These are phyloP conservation scores for Stentor coeruleus DNA, from an alignment of 73 alveolate species.

Conservation along the genomic window DNA sequence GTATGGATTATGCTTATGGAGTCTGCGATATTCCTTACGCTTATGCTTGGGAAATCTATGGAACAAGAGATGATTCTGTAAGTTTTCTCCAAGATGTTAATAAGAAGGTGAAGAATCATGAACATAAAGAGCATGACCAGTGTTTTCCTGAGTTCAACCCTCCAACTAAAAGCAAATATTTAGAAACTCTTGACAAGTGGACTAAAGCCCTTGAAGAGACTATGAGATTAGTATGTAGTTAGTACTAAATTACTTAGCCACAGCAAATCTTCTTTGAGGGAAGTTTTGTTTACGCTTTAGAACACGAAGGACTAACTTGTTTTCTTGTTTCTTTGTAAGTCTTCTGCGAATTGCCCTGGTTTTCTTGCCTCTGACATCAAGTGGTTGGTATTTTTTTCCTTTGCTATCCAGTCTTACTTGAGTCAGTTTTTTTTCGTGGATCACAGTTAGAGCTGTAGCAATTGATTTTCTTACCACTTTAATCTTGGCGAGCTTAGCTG, in stretches of 20 bases:
- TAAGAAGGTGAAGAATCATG: conserved; percentile 1
- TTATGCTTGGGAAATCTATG: conserved; percentile 60
- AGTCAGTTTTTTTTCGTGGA: conserved; percentile 80
- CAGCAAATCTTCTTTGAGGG: conserved; percentile 85
- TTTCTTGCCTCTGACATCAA: conserved; percentile 76
- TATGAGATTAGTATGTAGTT: conserved; percentile 49
- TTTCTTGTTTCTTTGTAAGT: conserved; percentile 69
- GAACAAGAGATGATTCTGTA: conserved; percentile 15
- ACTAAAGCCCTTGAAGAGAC: conserved; percentile 3
- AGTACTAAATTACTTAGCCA: conserved; percentile 27
- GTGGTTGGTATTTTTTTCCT: conserved; percentile 64
- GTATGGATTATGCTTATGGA: conserved; percentile 63
- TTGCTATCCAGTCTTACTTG: conserved; percentile 57
- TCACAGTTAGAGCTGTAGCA: conserved; percentile 79
- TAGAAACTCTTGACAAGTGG: neutral
- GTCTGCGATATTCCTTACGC: conserved; percentile 34
- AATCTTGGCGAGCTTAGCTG: conserved; percentile 66
- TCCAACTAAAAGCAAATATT: neutral
- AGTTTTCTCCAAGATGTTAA: conserved; percentile 21
- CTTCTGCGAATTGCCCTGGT: conserved; percentile 80
- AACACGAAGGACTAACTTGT: conserved; percentile 57
- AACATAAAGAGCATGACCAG: conserved; percentile 28
- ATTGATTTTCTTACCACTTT: conserved; percentile 80
- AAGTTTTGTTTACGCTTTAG: conserved; percentile 73
- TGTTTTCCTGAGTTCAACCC: conserved; percentile 55